phyloP scores from a whole-genome alignment of 2,329 filamentous ascomycete genomes.

The Aspergillus terreus region DNA sequence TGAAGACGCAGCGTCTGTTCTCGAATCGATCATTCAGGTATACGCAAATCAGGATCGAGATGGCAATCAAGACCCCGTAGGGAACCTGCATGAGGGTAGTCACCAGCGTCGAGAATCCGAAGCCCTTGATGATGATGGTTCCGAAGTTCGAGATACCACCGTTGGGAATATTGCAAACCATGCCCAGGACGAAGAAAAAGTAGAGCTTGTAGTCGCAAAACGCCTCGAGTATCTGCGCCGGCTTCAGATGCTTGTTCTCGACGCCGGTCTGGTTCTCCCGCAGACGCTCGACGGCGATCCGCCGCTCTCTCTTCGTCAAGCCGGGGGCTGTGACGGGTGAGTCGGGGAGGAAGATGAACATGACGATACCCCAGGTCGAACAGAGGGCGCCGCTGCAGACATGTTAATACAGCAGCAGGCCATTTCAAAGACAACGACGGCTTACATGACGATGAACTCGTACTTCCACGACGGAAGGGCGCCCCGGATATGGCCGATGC shows the following conservation, averaged over 20 bases:
- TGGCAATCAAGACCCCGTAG: slow-evolving; percentile 47
- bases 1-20: slow-evolving; percentile 51
- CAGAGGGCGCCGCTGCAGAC: slow-evolving; percentile 48
- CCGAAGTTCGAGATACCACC: slow-evolving; percentile 59
- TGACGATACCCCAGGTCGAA: slow-evolving; percentile 56
- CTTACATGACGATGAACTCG: slow-evolving; percentile 62
- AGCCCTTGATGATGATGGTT: slow-evolving; percentile 56
- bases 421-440: neutral
- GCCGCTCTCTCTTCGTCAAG: slow-evolving; percentile 49
- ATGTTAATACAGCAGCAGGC: slow-evolving; percentile 1
- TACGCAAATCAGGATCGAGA: slow-evolving; percentile 49
- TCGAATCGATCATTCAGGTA: slow-evolving; percentile 47
- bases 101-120: slow-evolving; percentile 53
- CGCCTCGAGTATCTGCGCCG: slow-evolving; percentile 54
- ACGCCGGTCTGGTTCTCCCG: slow-evolving; percentile 57
- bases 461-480: slow-evolving; percentile 61
- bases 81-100: slow-evolving; percentile 55
- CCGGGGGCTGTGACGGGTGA: slow-evolving; percentile 54
- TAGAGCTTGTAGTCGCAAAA: slow-evolving; percentile 58
- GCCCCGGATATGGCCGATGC: slow-evolving; percentile 58
- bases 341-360: slow-evolving; percentile 56
- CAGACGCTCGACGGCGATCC: slow-evolving; percentile 54
- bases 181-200: slow-evolving; percentile 52
- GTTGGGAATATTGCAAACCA: slow-evolving; percentile 51
- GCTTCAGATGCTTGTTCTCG: slow-evolving; percentile 55